These are phyloP conservation scores for Chlorociboria aeruginascens DNA, from an alignment of 495 filamentous ascomycete genomes.

Conservation along the genomic window DNA sequence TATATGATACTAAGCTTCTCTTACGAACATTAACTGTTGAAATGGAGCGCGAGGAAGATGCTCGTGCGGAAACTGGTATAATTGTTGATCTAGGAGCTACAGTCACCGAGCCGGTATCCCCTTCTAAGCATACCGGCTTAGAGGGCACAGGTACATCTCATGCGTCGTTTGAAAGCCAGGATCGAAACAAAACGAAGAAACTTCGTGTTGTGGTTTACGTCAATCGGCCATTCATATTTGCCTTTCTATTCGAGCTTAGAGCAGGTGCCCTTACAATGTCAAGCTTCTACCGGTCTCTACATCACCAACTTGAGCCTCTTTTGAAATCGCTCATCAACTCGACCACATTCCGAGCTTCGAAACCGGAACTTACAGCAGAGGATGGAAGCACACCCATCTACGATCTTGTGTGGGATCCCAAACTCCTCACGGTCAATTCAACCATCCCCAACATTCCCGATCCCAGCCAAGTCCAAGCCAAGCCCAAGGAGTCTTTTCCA, in stretches of 20 bases:
- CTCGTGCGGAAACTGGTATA: conserved; percentile 24
- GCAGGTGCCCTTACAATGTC: conserved; percentile 55
- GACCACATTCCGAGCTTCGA: conserved; percentile 41
- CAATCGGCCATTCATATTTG: conserved; percentile 81
- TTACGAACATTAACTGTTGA: conserved; percentile 39
- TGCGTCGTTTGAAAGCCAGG: conserved; percentile 30
- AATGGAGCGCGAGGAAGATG: conserved; percentile 25
- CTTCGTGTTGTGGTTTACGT: conserved; percentile 60
- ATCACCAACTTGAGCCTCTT: conserved; percentile 70
- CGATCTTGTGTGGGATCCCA: conserved; percentile 79
- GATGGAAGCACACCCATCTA: conserved; percentile 42
- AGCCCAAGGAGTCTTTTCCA: conserved; percentile 1
- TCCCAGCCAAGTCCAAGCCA: conserved; percentile 23
- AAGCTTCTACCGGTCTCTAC: conserved; percentile 67
- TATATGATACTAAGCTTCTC: conserved; percentile 28
- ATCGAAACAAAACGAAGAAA: conserved; percentile 38
- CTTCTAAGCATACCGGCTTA: conserved; percentile 10
- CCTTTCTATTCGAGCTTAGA: conserved; percentile 68
- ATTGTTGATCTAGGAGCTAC: conserved; percentile 32
- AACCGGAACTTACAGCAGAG: conserved; percentile 26
- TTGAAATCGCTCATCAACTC: conserved; percentile 56
- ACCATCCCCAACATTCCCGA: conserved; percentile 87
- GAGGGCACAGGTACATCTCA: conserved; percentile 13
- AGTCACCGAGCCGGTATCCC: conserved; percentile 11
- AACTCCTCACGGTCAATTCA: conserved; percentile 61